A percentile compares a stretch with the other conserved stretches of the same genome.
Evolutionary conservation across 2,329 filamentous ascomycete species (phyloP).

Genomic region (Diplocarpon rosae): DNA sequence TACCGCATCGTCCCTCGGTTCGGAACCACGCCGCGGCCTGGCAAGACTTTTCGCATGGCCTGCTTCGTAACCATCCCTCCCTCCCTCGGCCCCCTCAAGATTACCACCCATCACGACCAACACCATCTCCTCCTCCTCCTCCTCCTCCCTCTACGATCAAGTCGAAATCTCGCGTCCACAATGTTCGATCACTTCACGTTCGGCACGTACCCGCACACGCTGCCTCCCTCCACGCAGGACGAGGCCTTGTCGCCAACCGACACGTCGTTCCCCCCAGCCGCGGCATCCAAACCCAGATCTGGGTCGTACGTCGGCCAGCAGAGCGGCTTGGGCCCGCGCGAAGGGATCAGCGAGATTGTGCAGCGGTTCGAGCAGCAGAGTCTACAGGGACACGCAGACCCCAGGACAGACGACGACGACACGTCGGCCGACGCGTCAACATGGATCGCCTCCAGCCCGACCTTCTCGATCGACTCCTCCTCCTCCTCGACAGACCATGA

Average conservation of each 20-base stretch:
- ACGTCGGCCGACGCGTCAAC: conserved; percentile 8
- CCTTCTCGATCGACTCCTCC: conserved; percentile 3
- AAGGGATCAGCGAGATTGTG: conserved; percentile 7
- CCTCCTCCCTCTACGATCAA: not conserved
- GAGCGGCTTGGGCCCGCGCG: not conserved
- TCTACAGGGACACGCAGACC: not conserved
- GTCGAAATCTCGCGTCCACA: conserved; percentile 4
- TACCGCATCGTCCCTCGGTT: too few relatives aligned
- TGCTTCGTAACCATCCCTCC: not conserved
- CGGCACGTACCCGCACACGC: conserved; percentile 15
- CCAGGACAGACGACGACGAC: conserved; percentile 9
- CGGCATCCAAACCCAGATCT: not conserved
- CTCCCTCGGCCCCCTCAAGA: not conserved
- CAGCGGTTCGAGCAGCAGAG: conserved; percentile 10
- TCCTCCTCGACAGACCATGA: conserved; percentile 5
- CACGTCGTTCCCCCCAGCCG: conserved; percentile 12
- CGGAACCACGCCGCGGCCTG: too few relatives aligned
- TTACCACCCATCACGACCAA: too few relatives aligned
- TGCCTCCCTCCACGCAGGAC: not conserved
- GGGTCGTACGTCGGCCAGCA: conserved; percentile 1
- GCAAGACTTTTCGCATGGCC: too few relatives aligned
- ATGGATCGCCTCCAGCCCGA: conserved; percentile 11
- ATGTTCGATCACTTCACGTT: conserved; percentile 25
- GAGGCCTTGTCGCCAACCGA: conserved; percentile 17
- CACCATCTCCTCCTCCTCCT: too few relatives aligned